Percentiles rank a stretch among this genome's conserved stretches.
Evolutionary conservation across 2,329 filamentous ascomycete genomes (phyloP).

Genomic region (Neocucurbitaria cava): DNA sequence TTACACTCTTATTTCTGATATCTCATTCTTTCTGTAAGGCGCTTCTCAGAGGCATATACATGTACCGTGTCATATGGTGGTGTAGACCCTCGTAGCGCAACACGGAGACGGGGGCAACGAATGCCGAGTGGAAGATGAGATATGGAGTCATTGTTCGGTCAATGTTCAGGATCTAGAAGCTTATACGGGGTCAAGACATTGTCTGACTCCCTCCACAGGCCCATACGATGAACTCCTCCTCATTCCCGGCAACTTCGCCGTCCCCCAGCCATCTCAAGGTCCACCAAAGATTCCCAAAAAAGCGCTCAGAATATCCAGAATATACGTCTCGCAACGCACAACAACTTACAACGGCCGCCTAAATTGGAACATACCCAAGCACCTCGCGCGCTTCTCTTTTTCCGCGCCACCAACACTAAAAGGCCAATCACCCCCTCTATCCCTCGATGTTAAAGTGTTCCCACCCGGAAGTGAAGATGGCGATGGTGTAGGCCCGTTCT

Average conservation of each 20-base stretch:
- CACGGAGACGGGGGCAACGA: too few species aligned
- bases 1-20: neutral
- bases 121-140: too few species aligned
- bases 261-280: slow-evolving; percentile 21
- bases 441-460: slow-evolving; percentile 35
- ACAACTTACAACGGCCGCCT: slow-evolving; percentile 43
- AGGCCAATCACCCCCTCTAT: slow-evolving; percentile 19
- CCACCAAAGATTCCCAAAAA: slow-evolving; percentile 31
- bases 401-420: slow-evolving; percentile 27
- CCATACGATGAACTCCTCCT: slow-evolving; percentile 44
- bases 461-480: slow-evolving; percentile 30
- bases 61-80: too few species aligned
- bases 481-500: slow-evolving; percentile 32
- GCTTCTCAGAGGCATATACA: too few species aligned
- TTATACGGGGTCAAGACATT: too few species aligned
- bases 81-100: too few species aligned
- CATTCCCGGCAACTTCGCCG: slow-evolving; percentile 38
- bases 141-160: neutral
- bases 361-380: slow-evolving; percentile 47
- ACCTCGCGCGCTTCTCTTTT: slow-evolving; percentile 44
- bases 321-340: slow-evolving; percentile 44
- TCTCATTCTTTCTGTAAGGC: too few species aligned
- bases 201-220: slow-evolving; percentile 19
- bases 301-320: slow-evolving; percentile 38
- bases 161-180: neutral